Conservation (phyloP, 441 rosid species). For the Erodium moschatum region DNA sequence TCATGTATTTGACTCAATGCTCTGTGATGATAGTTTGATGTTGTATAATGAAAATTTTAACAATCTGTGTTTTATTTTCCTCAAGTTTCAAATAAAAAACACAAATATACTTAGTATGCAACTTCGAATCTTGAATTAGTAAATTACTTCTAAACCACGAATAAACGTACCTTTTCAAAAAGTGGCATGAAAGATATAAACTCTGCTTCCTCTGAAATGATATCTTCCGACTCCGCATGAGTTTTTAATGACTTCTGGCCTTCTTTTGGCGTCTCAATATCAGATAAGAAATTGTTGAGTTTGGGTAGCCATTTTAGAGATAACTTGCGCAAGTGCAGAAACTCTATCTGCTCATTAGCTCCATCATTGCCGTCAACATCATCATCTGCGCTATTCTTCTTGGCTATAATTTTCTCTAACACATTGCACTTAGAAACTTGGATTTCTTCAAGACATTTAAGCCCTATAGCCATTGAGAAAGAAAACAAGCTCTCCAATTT, state of each 20-base stretch:
- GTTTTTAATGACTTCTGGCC: not conserved
- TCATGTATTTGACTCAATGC: too few relatives aligned
- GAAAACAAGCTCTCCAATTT: conserved; percentile 21
- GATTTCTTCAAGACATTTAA: conserved; percentile 16
- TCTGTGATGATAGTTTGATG: too few relatives aligned
- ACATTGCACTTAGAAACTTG: not conserved
- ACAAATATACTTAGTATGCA: not conserved
- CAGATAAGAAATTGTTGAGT: conserved; percentile 9
- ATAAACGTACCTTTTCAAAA: conserved; percentile 9
- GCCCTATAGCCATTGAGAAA: conserved; percentile 3
- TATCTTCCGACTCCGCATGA: not conserved
- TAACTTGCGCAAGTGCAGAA: conserved; percentile 3
- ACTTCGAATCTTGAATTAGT: too few relatives aligned
- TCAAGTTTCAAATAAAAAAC: conserved; percentile 5
- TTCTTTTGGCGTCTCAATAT: not conserved
- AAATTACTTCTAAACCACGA: too few relatives aligned
- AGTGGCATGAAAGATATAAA: not conserved
- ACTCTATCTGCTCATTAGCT: not conserved
- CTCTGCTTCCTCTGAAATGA: not conserved
- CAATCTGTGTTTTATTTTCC: too few relatives aligned
- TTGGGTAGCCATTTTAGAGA: conserved; percentile 12
- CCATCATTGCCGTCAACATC: not conserved
- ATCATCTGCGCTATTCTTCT: not conserved
- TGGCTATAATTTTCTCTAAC: conserved; percentile 10
- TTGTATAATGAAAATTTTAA: conserved; percentile 13